Percentiles rank a stretch among this genome's conserved stretches.
Conservation (phyloP, 768 basidiomycete genomes). For the Austroboletus eburneus region DNA sequence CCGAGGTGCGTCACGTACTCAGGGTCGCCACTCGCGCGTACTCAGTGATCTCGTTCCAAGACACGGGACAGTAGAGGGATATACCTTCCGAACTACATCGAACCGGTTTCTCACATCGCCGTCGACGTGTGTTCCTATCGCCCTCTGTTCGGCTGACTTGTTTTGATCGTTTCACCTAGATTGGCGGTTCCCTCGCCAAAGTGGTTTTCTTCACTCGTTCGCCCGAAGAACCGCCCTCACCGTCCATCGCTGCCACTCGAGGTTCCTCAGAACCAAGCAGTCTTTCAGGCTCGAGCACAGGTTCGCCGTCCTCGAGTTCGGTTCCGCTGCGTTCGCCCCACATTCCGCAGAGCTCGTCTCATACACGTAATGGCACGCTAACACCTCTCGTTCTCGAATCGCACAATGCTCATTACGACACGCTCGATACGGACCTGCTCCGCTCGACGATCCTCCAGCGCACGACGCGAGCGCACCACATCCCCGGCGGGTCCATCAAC, state of each 20-base stretch:
- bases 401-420: slow-evolving; percentile 24
- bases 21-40: not conserved
- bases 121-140: slow-evolving; percentile 71
- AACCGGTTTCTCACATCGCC: slow-evolving; percentile 95
- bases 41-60: slow-evolving; percentile 36
- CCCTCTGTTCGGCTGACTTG: not conserved
- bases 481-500: slow-evolving; percentile 95
- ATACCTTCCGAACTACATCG: slow-evolving; percentile 96
- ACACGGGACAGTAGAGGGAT: slow-evolving; percentile 94
- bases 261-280: slow-evolving; percentile 47
- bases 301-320: slow-evolving; percentile 20
- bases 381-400: slow-evolving; percentile 75
- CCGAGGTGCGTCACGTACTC: slow-evolving; percentile 58
- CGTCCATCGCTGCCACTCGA: slow-evolving; percentile 58
- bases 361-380: slow-evolving; percentile 63
- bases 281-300: slow-evolving; percentile 36
- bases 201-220: slow-evolving; percentile 98
- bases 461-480: slow-evolving; percentile 57
- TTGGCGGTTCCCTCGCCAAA: slow-evolving; percentile 96
- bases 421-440: slow-evolving; percentile 42
- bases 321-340: slow-evolving; percentile 16
- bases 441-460: slow-evolving; percentile 66
- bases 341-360: slow-evolving; percentile 26
- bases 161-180: slow-evolving; percentile 42
- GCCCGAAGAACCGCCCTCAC: slow-evolving; percentile 77